Conservation (phyloP, 78 protist genomes). For the Speleostelium caveatum region DNA sequence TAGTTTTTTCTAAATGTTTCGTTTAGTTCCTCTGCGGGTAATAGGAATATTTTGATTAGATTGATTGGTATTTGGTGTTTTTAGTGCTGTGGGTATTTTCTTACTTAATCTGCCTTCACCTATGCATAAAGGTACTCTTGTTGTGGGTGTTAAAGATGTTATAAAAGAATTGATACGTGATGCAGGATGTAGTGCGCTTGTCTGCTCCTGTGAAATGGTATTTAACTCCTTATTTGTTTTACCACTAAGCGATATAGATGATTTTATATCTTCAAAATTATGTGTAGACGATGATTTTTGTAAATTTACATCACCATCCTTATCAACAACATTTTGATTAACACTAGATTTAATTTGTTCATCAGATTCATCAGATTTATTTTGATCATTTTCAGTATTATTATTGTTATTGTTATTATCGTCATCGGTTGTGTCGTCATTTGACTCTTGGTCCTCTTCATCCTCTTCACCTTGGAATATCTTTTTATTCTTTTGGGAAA, state of each 20-base stretch:
- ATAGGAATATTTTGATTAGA: too few species aligned
- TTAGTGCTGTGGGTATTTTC: too few species aligned
- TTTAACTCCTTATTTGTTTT: background rate
- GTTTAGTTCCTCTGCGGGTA: constrained; percentile 40
- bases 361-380: background rate
- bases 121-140: background rate
- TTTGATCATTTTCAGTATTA: background rate
- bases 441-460: background rate
- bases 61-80: too few species aligned
- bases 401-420: background rate
- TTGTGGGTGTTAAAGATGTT: too few species aligned
- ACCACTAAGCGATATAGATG: background rate
- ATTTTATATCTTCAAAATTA: too few species aligned
- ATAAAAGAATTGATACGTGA: too few species aligned
- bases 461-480: background rate
- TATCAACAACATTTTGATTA: background rate
- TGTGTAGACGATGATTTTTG: background rate
- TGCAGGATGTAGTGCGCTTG: background rate
- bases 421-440: background rate
- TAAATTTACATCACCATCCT: background rate
- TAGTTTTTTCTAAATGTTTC: constrained; percentile 46
- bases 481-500: background rate
- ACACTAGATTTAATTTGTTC: background rate
- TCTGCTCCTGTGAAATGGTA: background rate
- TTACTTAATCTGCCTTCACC: background rate